Base-by-base conservation (phyloP, 805 yeast genomes). In the Lipomyces sp. region DNA sequence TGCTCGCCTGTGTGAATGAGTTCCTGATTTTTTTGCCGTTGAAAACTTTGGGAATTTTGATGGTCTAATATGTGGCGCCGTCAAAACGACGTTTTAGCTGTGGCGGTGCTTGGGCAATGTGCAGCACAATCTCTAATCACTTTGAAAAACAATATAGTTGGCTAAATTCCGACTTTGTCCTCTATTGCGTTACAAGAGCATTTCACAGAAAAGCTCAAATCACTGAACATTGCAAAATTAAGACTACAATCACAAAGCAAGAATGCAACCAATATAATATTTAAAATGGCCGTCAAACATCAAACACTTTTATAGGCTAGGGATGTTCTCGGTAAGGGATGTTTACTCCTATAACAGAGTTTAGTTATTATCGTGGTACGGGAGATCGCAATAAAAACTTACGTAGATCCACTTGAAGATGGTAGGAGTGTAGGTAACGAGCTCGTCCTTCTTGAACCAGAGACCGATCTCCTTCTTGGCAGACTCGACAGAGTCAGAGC, bases 361-460 rank as follows among this genome's bases (percentile, higher is more conserved):
- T 18, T 13, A 42, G 15, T 42, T 15, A 24, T 15, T 42, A 42
- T 42, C 24, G 2, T 24, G 24, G 18, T 24, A 42, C 6, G 2
- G 18, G 3, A 7, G 24, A 42, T 15, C 15, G 48, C 18, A 24
- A 3, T 4, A 7, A 8, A 42, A 42, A 42, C 48, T 42, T 42
- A 42, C 48, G 90, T 95, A 95, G 82, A 95, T 85, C 97, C 98
- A 92, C 73, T 87, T 85, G 84, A 84, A 81, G 82, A 86, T 79
- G 80, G 96, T 86, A 73, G 94, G 88, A 82, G 89, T 90, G 95
- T 92, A 95, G 76, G 89, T 90, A 78, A 88, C 90, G 77, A 95
- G 84, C 86, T 95, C 99, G 82, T 92, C 97, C 82, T 88, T 85
- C 89, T 92, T 92, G 93, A 95, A 95, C 99, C 99, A 95, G 78